Conservation (phyloP, 108 stramenopile genomes). For the Cyclotella distinguenda region DNA sequence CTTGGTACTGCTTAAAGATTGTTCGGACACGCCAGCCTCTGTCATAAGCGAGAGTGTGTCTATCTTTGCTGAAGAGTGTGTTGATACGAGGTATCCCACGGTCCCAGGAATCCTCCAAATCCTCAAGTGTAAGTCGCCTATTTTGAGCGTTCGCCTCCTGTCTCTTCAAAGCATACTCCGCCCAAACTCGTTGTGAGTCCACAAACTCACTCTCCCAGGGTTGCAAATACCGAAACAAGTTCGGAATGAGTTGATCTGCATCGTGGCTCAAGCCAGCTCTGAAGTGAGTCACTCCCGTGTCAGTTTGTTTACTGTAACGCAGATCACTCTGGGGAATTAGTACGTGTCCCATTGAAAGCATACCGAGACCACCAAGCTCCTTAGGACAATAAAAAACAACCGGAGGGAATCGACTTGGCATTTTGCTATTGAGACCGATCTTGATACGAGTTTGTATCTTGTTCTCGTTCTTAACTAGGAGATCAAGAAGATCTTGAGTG, state of each 20-base stretch:
- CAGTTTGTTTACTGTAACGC: slow-evolving; percentile 98
- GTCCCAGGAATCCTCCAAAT: slow-evolving; percentile 99
- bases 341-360: slow-evolving; percentile 99
- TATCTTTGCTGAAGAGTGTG: slow-evolving; percentile 96
- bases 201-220: slow-evolving; percentile 99
- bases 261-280: slow-evolving; percentile 97
- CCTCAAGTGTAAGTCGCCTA: slow-evolving; percentile 97
- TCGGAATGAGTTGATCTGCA: slow-evolving; percentile 98
- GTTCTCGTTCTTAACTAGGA: slow-evolving; percentile 99
- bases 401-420: slow-evolving; percentile 93
- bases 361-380: slow-evolving; percentile 98
- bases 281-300: slow-evolving; percentile 98
- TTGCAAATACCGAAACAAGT: slow-evolving; percentile 97
- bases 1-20: slow-evolving; percentile 97
- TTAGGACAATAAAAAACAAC: slow-evolving; percentile 96
- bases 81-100: slow-evolving; percentile 99
- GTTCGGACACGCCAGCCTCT: slow-evolving; percentile 98
- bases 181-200: slow-evolving; percentile 99
- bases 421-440: slow-evolving; percentile 99
- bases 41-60: slow-evolving; percentile 95
- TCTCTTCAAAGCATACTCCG: slow-evolving; percentile 99
- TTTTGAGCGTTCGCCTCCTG: slow-evolving; percentile 99
- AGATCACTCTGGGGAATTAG: slow-evolving; percentile 98
- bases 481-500: slow-evolving; percentile 95
- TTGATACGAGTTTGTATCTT: slow-evolving; percentile 99